Evolutionary conservation across 805 yeast genomes (phyloP), one percentile per base, ranked within the genome.

Genomic region (Torulaspora quercuum): DNA sequence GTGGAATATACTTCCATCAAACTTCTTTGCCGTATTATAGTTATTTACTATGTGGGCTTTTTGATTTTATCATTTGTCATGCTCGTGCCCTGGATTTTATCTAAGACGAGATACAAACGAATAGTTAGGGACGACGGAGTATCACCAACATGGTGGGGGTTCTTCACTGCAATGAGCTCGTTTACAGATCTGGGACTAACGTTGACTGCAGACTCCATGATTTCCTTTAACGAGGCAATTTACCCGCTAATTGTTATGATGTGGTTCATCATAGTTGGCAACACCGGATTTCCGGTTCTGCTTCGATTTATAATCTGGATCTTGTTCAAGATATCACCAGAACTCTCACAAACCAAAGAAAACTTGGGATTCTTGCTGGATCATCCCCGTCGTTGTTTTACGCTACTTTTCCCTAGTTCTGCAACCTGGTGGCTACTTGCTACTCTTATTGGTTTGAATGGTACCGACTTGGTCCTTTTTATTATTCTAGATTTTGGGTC

Each of bases 311-410:
- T 85, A 23, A 82, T 92, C 32, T 92, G 97, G 97, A 39, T 80
- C 1, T 48, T 82, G 60, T 79, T 76, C 64, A 82, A 79, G 45
- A 27, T 80, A 11, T 69, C 94, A 0, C 82, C 73, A 24, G 84
- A 80, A 1, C 56, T 81, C 21, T 80, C 90, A 0, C 64, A 76
- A 43, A 49, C 60, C 20, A 74, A 73, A 40, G 97, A 92, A 53
- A 82, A 95, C 5, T 63, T 89, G 10, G 89, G 86, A 0, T 92
- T 92, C 49, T 61, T 92, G 41, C 67, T 92, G 25, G 97, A 89
- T 45, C 98, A 92, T 59, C 99, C 99, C 1, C 78, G 99, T 55
- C 82, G 99, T 53, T 92, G 98, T 58, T 92, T 90, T 55, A 88
- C 97, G 3, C 64, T 92, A 41, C 67, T 92, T 39, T 92, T 92